Percentiles rank a stretch among this genome's conserved stretches.
Conservation (phyloP, 441 rosid species). For the Corymbia citriodora region DNA sequence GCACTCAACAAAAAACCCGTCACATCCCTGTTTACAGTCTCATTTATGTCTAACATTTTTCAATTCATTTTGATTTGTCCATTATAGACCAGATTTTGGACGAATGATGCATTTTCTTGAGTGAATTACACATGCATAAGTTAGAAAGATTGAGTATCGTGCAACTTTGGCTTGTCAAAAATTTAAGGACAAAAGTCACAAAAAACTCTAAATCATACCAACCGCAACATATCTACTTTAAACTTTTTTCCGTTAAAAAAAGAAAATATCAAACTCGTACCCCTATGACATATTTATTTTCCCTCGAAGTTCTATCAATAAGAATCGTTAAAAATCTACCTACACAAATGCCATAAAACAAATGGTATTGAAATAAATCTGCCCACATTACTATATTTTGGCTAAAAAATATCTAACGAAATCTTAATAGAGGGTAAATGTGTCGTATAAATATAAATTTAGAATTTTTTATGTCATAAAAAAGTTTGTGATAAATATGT, state of each 20-base stretch:
- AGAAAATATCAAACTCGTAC: no score
- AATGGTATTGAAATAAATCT: not conserved
- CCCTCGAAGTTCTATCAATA: not conserved
- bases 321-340: no score
- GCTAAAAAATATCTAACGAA: no score
- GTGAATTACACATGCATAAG: not conserved
- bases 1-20: not conserved
- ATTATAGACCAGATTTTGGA: not conserved
- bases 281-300: no score
- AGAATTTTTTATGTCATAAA: no score
- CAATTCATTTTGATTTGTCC: not conserved
- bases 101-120: not conserved
- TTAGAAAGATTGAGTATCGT: not conserved
- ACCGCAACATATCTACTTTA: no score
- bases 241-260: not conserved
- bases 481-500: no score
- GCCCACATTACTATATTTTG: not conserved
- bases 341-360: not conserved
- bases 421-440: not conserved
- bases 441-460: not conserved
- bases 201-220: not conserved
- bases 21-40: not conserved
- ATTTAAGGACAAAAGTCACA: not conserved
- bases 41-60: not conserved
- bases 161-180: not conserved